phyloP scores from a whole-genome alignment of 768 basidiomycete genomes.

The Boletus reticulatus region DNA sequence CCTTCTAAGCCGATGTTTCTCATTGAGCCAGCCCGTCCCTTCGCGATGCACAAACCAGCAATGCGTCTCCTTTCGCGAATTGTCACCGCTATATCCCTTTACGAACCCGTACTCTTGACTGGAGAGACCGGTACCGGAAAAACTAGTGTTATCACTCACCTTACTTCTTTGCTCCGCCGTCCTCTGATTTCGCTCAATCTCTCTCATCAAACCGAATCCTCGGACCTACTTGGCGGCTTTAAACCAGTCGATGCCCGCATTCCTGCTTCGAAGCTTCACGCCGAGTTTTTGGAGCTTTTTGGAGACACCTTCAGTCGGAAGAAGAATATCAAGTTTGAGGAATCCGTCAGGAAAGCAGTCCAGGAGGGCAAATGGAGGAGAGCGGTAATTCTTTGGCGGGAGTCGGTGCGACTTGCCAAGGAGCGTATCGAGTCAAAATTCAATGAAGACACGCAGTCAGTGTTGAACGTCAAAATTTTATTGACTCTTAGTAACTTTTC shows the following conservation, averaged over 20 bases:
- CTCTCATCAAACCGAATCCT: constrained; percentile 94
- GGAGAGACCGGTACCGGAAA: constrained; percentile 99
- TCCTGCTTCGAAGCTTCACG: constrained; percentile 68
- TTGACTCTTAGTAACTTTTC: background rate
- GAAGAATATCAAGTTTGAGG: constrained; percentile 86
- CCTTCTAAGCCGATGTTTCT: constrained; percentile 34
- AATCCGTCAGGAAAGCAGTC: constrained; percentile 77
- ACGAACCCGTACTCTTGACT: constrained; percentile 86
- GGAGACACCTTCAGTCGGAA: constrained; percentile 83
- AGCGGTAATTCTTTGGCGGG: constrained; percentile 79
- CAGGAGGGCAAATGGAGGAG: constrained; percentile 84
- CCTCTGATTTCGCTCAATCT: constrained; percentile 88
- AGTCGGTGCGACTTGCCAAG: constrained; percentile 66
- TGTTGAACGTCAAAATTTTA: background rate
- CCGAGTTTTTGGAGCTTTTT: constrained; percentile 78
- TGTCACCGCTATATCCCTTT: constrained; percentile 62
- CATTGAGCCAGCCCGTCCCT: constrained; percentile 51
- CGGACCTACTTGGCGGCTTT: constrained; percentile 92
- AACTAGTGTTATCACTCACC: constrained; percentile 86
- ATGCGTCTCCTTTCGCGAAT: constrained; percentile 77
- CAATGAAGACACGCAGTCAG: constrained; percentile 29
- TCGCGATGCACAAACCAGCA: constrained; percentile 88
- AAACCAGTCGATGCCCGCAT: constrained; percentile 91
- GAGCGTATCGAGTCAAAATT: constrained; percentile 51
- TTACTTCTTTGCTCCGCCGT: constrained; percentile 73